These are phyloP conservation scores for Quercus variabilis DNA, from an alignment of 306 rosid genomes.

Conservation along the genomic window DNA sequence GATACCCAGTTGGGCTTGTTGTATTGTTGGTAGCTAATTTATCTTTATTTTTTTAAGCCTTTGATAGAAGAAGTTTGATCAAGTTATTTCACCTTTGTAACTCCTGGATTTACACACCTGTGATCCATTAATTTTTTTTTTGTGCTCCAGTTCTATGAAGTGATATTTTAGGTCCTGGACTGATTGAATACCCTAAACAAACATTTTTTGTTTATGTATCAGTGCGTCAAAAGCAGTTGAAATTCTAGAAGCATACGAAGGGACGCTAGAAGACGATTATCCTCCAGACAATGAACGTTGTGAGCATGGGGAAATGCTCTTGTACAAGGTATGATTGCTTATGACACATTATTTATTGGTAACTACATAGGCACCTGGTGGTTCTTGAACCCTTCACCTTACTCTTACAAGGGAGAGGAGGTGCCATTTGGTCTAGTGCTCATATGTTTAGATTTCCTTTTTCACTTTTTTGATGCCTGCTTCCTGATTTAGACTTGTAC, in stretches of 20 bases:
- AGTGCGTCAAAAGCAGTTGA: constrained; percentile 92
- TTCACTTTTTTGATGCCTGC: constrained; percentile 5
- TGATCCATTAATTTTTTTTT: neutral
- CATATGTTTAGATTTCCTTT: constrained; percentile 15
- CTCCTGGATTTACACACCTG: neutral
- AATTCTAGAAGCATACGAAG: constrained; percentile 98
- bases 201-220: constrained; percentile 24
- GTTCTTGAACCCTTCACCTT: too few species aligned
- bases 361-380: neutral
- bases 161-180: constrained; percentile 1
- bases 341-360: neutral
- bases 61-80: neutral
- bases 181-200: constrained; percentile 7
- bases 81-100: neutral
- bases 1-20: neutral
- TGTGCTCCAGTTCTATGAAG: constrained; percentile 3
- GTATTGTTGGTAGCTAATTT: neutral
- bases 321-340: constrained; percentile 68
- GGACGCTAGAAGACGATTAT: constrained; percentile 90
- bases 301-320: constrained; percentile 98
- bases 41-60: neutral
- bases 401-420: too few species aligned
- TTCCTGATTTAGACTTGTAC: constrained; percentile 7
- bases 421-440: neutral
- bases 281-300: constrained; percentile 97